Percentiles rank a stretch among this genome's conserved stretches.
phyloP scores from a whole-genome alignment of 2,329 filamentous ascomycete genomes.

The Didymella keratinophila region DNA sequence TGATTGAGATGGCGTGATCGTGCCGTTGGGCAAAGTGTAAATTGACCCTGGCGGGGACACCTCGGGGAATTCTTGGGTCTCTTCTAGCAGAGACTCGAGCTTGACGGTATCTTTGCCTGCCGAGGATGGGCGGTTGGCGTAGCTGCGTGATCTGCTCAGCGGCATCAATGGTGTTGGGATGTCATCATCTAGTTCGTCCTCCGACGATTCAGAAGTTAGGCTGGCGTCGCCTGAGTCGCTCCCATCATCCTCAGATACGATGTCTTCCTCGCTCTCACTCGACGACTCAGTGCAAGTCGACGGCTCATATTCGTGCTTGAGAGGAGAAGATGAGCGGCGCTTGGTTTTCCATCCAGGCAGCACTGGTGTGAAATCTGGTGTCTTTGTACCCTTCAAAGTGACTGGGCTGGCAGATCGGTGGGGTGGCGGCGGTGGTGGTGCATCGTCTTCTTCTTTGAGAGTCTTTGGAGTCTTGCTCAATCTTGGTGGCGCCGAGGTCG shows the following conservation, averaged over 20 bases:
- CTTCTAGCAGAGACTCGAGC: conserved; percentile 24
- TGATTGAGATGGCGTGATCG: conserved; percentile 80
- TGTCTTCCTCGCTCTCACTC: conserved; percentile 64
- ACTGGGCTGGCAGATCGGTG: conserved; percentile 62
- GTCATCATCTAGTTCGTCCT: conserved; percentile 64
- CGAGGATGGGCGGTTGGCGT: conserved; percentile 23
- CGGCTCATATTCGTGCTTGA: conserved; percentile 97
- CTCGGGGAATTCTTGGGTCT: conserved; percentile 52
- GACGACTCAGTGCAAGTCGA: conserved; percentile 74
- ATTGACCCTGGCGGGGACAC: conserved; percentile 52
- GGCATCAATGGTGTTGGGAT: conserved; percentile 51
- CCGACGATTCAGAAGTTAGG: conserved; percentile 60
- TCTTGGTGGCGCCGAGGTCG: conserved; percentile 42
- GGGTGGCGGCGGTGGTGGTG: conserved; percentile 56
- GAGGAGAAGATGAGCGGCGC: conserved; percentile 84
- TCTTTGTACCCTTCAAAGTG: conserved; percentile 54
- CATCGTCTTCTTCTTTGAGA: conserved; percentile 31
- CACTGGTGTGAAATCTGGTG: conserved; percentile 60
- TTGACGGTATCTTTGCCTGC: conserved; percentile 24
- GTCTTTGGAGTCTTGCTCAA: conserved; percentile 35
- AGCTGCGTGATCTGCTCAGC: conserved; percentile 30
- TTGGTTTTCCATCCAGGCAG: conserved; percentile 57
- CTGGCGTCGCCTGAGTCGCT: conserved; percentile 60
- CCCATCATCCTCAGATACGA: conserved; percentile 51
- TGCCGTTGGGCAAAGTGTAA: conserved; percentile 55